phyloP scores from a whole-genome alignment of 2,329 filamentous ascomycete species.

The Chaetomium sp. region DNA sequence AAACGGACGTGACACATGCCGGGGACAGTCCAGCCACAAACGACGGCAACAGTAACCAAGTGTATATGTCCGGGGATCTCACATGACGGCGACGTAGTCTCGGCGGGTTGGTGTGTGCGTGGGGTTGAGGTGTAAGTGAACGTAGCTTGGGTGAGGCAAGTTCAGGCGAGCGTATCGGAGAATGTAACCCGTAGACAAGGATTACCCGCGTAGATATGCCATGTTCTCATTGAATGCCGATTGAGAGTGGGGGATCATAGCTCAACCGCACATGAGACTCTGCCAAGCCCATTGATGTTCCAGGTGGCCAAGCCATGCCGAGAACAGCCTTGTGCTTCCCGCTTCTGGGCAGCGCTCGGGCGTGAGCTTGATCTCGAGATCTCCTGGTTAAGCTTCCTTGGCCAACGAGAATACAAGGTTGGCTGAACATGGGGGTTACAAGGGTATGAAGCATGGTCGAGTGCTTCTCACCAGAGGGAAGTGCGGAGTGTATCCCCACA shows the following conservation, averaged over 20 bases:
- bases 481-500: neutral
- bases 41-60: neutral
- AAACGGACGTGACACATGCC: conserved; percentile 23
- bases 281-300: conserved; percentile 39
- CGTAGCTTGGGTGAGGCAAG: conserved; percentile 3
- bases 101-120: neutral
- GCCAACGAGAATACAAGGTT: conserved; percentile 21
- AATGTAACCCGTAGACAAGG: conserved; percentile 3
- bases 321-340: conserved; percentile 21
- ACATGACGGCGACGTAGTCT: neutral
- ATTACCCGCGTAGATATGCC: conserved; percentile 16
- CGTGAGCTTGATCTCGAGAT: conserved; percentile 21
- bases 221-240: neutral
- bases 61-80: neutral
- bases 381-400: conserved; percentile 21
- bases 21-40: neutral
- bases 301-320: conserved; percentile 30
- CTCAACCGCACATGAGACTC: conserved; percentile 43
- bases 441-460: conserved; percentile 11
- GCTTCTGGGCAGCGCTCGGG: conserved; percentile 25
- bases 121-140: conserved; percentile 4
- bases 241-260: conserved; percentile 34
- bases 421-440: neutral
- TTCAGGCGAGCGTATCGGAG: conserved; percentile 10
- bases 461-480: neutral